A percentile compares a stretch with the other conserved stretches of the same genome.
These are phyloP conservation scores for Neofusicoccum sp. DNA, from an alignment of 2,329 filamentous ascomycete species.

Conservation along the genomic window DNA sequence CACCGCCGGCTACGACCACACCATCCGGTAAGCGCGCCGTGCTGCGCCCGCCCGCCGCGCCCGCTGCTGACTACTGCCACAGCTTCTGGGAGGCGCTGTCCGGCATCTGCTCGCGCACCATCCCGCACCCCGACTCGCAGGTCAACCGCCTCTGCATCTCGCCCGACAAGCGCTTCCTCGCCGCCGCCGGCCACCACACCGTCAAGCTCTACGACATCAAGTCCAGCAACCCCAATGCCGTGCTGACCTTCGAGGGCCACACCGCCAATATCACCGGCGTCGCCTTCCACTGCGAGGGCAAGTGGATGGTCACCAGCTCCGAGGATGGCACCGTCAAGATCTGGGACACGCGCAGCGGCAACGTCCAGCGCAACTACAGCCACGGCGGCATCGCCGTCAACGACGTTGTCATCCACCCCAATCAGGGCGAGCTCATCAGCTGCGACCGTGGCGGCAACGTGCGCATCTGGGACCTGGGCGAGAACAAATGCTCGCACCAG, in stretches of 20 bases:
- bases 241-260: constrained; percentile 94
- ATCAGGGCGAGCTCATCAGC: constrained; percentile 96
- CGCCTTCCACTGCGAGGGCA: constrained; percentile 96
- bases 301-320: constrained; percentile 99
- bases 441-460: constrained; percentile 92
- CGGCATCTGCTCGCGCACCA: constrained; percentile 95
- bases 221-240: constrained; percentile 90
- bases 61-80: constrained; percentile 16
- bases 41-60: background rate
- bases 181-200: constrained; percentile 75
- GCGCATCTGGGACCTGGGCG: constrained; percentile 91
- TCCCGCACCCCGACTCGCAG: constrained; percentile 96
- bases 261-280: constrained; percentile 95
- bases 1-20: constrained; percentile 73
- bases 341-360: constrained; percentile 86
- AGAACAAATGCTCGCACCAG: constrained; percentile 96
- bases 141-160: constrained; percentile 98
- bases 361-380: constrained; percentile 87
- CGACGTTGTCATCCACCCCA: constrained; percentile 98
- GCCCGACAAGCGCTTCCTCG: constrained; percentile 93
- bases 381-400: constrained; percentile 87
- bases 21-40: constrained; percentile 60
- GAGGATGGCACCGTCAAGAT: constrained; percentile 97
- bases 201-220: constrained; percentile 99
- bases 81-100: constrained; percentile 99